Base-by-base conservation (phyloP, 2,329 filamentous ascomycete species). In the Cytospora piceae region DNA sequence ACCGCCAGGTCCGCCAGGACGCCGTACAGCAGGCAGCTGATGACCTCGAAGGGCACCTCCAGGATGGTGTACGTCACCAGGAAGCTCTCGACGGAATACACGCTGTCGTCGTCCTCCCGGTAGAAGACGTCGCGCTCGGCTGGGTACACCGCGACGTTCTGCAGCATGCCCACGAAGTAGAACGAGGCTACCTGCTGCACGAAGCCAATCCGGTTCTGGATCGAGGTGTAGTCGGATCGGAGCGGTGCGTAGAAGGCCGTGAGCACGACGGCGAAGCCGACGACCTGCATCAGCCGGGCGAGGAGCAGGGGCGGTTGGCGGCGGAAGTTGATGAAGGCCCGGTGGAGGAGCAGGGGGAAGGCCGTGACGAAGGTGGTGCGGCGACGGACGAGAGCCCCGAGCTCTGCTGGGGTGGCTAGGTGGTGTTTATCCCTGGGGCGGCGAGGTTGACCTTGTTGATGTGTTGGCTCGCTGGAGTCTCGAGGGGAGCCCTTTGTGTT, bases 91-190 rank as follows among this genome's bases (percentile, higher is more conserved):
- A 89, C 85, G 4, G 86, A 82, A 73, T 94, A 94, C 2, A 90
- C 87, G 8, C 85, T 84, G 74, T 94, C 91, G 67, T 89, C 89
- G 70, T 91, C 85, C 76, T 94, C 91, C 69, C 88, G 85, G 72
- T 93, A 92, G 74, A 93, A 93, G 0, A 93, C 90, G 64, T 92
- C 89, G 4, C 89, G 83, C 72, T 93, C 90, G 51, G 79, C 79
- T 0, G 90, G 90, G 72, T 93, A 93, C 9, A 91, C 82, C 3
- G 90, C 89, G 4, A 93, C 88, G 71, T 93, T 93, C 74, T 93
- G 90, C 15, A 93, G 81, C 90, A 93, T 92, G 32, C 90, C 90
- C 2, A 91, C 85, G 70, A 91, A 91, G 75, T 91, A 90, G 42
- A 91, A 85, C 0, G 90, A 87, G 1, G 87, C 85, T 34, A 93